Evolutionary conservation across 2,329 filamentous ascomycete species (phyloP), one percentile per base, ranked within the genome.

Genomic region (Fusarium circinatum): DNA sequence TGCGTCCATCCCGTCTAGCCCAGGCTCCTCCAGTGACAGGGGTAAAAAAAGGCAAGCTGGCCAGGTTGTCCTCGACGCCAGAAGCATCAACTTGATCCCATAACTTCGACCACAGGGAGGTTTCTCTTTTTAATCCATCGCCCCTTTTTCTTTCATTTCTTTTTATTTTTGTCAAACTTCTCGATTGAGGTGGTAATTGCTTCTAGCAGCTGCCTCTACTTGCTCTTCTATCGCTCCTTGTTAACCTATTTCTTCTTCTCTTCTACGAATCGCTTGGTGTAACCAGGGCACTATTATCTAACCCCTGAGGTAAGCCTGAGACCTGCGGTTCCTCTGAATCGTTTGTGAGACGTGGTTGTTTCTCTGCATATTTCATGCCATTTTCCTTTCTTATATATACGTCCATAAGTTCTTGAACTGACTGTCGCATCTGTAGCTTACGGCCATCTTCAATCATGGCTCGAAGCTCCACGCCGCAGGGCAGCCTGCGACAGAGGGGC

Each of bases 401-500:
- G 20, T 54, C n/a, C 15, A 41, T 28, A 57, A 60, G 44, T 26
- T 24, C 51, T 17, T 49, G 36, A 17, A 62, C 77, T 79, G 58
- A 80, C 70, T 58, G 32, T 51, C 66, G 24, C 51, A 64, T 66
- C 68, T 52, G 67, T 56, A 75, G 60, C 61, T 42, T 32, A 49
- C 61, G 52, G 58, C 51, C 65, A 65, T 65, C 38, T 63, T 74
- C 68, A 80, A 82, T 70, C 80, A 88, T 88, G 86, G 84, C 83
- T 76, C 81, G 83, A 77, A 83, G 83, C 78, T 79, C 85, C 74
- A 85, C 86, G 81, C 85, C 88, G 76, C 88, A 89, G 83, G 87
- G 86, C 82, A 86, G 85, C 81, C 81, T 90, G 85, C 89, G 89
- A 82, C 89, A 90, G 81, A 85, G 89, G 76, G 89, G 88, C 78